Evolutionary conservation across 2,329 filamentous ascomycete species (phyloP), one percentile per base, ranked within the genome.

Genomic region (Verticillium longisporum): DNA sequence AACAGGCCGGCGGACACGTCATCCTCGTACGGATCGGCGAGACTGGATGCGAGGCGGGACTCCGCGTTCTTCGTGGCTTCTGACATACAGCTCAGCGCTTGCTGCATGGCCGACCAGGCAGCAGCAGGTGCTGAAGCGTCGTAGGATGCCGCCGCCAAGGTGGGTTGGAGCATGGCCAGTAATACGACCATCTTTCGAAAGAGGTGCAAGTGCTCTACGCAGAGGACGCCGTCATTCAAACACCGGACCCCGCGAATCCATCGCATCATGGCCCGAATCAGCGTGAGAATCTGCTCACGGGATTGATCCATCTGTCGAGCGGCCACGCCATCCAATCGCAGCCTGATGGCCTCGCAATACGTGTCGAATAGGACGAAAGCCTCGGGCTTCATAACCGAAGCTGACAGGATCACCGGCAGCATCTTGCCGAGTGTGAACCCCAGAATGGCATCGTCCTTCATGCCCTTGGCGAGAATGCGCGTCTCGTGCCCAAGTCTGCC

Each of bases 381-480:
- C 13, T 75, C 69, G 3, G 67, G 67, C 11, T 69, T 70, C 7
- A 68, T 64, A 11, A 73, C 66, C 0, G 74, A 72, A 1, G 78
- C 75, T 55, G 68, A 72, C 13, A 85, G 69, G 4, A 82, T 74
- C n/a, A 82, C 79, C 0, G 84, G 83, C 2, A 87, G 65, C 80
- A 86, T 85, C 57, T 75, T 79, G 33, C 73, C 71, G 33, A 85
- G 60, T 61, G 82, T 70, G 64, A 86, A 86, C 0, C 69, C 69
- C 55, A 78, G 67, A 31, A 86, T 75, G 38, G 75, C 66, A 6
- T 63, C 56, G 50, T 80, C 75, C n/a, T 69, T 72, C 78, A 85
- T 79, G n/a, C 80, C 81, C 60, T 74, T 74, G 38, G 71, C 71
- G 21, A 86, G 66, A 58, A 85, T 78, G 5, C 61, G 65, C 33